Conservation (phyloP, 1,284 basidiomycete species). For the Microbotryomycetes sp. region DNA sequence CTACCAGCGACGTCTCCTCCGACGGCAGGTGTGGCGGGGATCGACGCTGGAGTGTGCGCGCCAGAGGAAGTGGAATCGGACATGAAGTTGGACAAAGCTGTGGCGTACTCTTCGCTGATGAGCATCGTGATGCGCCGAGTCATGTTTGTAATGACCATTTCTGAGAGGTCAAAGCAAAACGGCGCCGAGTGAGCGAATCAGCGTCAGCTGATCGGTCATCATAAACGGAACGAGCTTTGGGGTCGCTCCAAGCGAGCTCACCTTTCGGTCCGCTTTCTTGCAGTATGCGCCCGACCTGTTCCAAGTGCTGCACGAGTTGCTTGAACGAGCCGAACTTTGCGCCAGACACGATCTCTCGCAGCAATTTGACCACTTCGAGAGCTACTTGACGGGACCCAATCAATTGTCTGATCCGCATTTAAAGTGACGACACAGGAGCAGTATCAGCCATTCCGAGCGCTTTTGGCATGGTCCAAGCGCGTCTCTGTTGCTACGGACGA, state of each 20-base stretch:
- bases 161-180: no score
- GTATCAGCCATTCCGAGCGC: background rate
- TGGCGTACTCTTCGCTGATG: conserved; percentile 83
- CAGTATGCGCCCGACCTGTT: conserved; percentile 66
- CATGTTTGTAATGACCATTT: conserved; percentile 90
- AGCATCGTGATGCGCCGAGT: conserved; percentile 84
- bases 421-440: background rate
- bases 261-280: conserved; percentile 91
- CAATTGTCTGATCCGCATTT: conserved; percentile 68
- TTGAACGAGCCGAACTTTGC: conserved; percentile 81
- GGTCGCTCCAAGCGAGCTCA: conserved; percentile 39
- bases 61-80: background rate
- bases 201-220: background rate
- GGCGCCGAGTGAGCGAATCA: no score
- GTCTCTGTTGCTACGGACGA: no score
- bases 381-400: conserved; percentile 81
- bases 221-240: conserved; percentile 1
- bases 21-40: conserved; percentile 21
- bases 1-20: conserved; percentile 1
- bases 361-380: conserved; percentile 75
- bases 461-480: background rate
- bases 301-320: conserved; percentile 73
- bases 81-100: conserved; percentile 33
- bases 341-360: conserved; percentile 80
- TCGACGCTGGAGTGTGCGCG: conserved; percentile 1